phyloP scores from a whole-genome alignment of 2,329 filamentous ascomycete genomes.

The Diaporthe citrichinensis region DNA sequence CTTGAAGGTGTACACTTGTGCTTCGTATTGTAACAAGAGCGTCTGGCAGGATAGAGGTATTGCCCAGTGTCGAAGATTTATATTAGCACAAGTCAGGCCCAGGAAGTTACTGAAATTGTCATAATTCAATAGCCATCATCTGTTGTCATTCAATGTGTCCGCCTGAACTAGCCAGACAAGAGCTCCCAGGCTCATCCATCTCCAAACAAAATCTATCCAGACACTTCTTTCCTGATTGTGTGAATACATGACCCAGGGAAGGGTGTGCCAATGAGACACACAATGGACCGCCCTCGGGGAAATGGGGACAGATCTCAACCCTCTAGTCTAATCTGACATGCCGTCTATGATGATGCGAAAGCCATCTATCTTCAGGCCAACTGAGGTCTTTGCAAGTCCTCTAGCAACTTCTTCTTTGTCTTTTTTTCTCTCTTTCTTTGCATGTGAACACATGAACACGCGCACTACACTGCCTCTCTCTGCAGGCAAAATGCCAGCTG shows the following conservation, averaged over 20 bases:
- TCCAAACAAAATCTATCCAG: conserved; percentile 16
- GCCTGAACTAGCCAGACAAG: not conserved
- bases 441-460: conserved; percentile 8
- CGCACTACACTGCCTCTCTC: not conserved
- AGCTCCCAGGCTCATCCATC: conserved; percentile 11
- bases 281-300: not conserved
- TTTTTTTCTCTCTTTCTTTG: conserved; percentile 17
- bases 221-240: conserved; percentile 15
- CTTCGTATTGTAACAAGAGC: not conserved
- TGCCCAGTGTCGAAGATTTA: not conserved
- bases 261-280: not conserved
- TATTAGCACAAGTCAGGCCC: not conserved
- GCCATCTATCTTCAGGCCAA: conserved; percentile 36
- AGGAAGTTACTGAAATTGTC: not conserved
- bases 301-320: not conserved
- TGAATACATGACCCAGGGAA: conserved; percentile 20
- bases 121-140: not conserved
- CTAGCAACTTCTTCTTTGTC: conserved; percentile 19
- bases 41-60: not conserved
- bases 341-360: conserved; percentile 35
- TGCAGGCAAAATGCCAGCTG: not conserved
- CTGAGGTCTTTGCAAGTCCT: conserved; percentile 35
- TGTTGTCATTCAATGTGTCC: conserved; percentile 10
- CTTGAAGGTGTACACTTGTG: not conserved
- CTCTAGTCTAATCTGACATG: conserved; percentile 21